phyloP scores from a whole-genome alignment of 208 protist species.

The Trypanosomatidae sp. region DNA sequence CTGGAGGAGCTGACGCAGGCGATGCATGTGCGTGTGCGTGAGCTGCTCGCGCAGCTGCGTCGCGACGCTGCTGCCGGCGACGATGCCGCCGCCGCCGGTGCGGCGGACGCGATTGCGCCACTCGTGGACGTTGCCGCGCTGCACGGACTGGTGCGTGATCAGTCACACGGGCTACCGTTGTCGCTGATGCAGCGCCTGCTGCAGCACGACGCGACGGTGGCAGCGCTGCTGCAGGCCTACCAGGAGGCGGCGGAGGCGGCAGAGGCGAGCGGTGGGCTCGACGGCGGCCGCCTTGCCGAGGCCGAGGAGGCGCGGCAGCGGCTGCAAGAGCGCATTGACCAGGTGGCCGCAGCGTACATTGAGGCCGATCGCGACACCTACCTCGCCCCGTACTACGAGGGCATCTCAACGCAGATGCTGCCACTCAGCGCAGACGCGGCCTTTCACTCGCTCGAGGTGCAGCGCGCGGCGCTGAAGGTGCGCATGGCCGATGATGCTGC shows the following conservation, averaged over 20 bases:
- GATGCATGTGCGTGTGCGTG: too few species aligned
- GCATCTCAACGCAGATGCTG: conserved; percentile 27
- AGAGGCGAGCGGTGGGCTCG: too few species aligned
- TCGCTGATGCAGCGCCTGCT: conserved; percentile 7
- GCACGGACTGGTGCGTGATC: conserved; percentile 2
- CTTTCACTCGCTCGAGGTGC: conserved; percentile 39
- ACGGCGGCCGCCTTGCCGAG: conserved; percentile 5
- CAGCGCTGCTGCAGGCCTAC: too few species aligned
- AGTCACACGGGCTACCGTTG: conserved; percentile 11
- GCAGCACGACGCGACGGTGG: conserved; percentile 1
- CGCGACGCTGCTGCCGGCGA: too few species aligned
- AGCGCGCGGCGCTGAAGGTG: conserved; percentile 17
- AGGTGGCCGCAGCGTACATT: conserved; percentile 46
- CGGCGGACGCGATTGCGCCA: conserved; percentile 14
- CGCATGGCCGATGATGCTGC: conserved; percentile 12
- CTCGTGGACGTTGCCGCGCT: conserved; percentile 2
- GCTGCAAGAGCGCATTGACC: conserved; percentile 38
- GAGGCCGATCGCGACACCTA: conserved; percentile 23
- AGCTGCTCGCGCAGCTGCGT: too few species aligned
- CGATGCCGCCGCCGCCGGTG: conserved; percentile 6
- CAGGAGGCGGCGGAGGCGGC: too few species aligned
- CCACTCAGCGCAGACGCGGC: conserved; percentile 29
- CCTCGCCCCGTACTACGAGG: conserved; percentile 29
- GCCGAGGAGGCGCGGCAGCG: conserved; percentile 17
- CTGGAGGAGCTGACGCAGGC: too few species aligned